Base-by-base conservation (phyloP, 83 land plant genomes). In the Diphasiastrum complanatum region DNA sequence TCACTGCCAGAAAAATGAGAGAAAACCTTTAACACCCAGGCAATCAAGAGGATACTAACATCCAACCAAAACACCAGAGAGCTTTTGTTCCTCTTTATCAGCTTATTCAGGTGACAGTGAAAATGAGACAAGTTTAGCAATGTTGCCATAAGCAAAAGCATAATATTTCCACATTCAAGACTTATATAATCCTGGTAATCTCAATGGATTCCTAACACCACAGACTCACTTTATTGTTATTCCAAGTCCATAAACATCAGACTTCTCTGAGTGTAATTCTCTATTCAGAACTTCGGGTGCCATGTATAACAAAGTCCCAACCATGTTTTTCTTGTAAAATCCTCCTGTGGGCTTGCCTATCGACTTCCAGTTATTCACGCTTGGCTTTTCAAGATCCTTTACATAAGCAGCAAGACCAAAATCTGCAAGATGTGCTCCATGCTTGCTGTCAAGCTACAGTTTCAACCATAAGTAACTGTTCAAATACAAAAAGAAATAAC, bases 291-390 rank as follows among this genome's bases (percentile, higher is more conserved):
- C 72, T 60, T 91, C 97, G 19, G 97, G 97, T 51, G 97, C 97
- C 97, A 91, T 91, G 62, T 91, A 91, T 55, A 91, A 73, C 5
- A 91, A 78, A 2, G 97, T 91, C 24, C 97, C 97, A 57, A 91
- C 97, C 97, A 91, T 87, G 51, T 81, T 82, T 68, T 82, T 87
- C 58, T 87, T 91, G 54, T 91, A 85, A 35, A 91, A 91, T 19
- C 97, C 97, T 60, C 97, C 97, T 53, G 95, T 91, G 41, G 97
- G 97, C 65, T 91, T 91, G 25, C 97, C 97, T 45, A 78, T 60
- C 43, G 95, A 83, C 56, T 70, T 85, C 97, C 97, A 91, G 66
- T 79, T 91, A 27, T 70, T 59, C 45, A 49, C 35, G 47, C 81
- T 74, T 10, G 66, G 65, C 14, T 35, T 47, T 55, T 74, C 66